Conservation (phyloP, 148 eudicot species). For the Amaranthus cruentus region DNA sequence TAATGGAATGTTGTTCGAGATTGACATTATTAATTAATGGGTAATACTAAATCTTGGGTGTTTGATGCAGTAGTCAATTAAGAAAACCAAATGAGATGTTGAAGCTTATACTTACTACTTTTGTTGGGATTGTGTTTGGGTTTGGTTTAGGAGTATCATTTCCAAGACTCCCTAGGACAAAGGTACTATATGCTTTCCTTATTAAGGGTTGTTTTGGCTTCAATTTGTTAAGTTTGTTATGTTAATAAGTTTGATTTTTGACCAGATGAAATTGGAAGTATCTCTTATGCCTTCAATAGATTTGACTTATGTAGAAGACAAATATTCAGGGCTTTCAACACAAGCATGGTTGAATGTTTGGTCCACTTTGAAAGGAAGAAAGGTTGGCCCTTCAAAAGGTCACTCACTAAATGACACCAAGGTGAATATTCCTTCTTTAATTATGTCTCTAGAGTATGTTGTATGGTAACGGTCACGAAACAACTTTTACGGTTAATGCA, state of each 20-base stretch:
- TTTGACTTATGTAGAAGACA: constrained; percentile 52
- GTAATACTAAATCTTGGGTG: too few relatives aligned
- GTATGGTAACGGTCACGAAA: too few relatives aligned
- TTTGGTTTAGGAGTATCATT: constrained; percentile 58
- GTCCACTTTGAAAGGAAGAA: constrained; percentile 54
- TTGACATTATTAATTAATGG: too few relatives aligned
- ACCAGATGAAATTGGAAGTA: constrained; percentile 43
- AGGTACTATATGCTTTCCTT: constrained; percentile 29
- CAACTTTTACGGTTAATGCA: too few relatives aligned
- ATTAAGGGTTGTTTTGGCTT: too few relatives aligned
- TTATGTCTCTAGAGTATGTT: too few relatives aligned
- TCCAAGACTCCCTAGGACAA: constrained; percentile 46
- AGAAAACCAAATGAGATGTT: constrained; percentile 49
- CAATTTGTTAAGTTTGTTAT: too few relatives aligned
- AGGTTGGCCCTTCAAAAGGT: constrained; percentile 20
- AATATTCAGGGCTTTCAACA: constrained; percentile 65
- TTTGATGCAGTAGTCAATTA: constrained; percentile 28
- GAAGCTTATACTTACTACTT: constrained; percentile 58
- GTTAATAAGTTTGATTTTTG: too few relatives aligned
- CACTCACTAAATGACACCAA: constrained; percentile 26
- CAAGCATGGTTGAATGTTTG: constrained; percentile 36
- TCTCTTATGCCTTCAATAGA: constrained; percentile 43
- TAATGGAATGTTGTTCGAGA: too few relatives aligned
- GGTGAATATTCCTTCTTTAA: constrained; percentile 26
- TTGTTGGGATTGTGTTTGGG: constrained; percentile 61